Evolutionary conservation across 163 green algal genomes (phyloP).

Genomic region (Scenedesmus sp.): DNA sequence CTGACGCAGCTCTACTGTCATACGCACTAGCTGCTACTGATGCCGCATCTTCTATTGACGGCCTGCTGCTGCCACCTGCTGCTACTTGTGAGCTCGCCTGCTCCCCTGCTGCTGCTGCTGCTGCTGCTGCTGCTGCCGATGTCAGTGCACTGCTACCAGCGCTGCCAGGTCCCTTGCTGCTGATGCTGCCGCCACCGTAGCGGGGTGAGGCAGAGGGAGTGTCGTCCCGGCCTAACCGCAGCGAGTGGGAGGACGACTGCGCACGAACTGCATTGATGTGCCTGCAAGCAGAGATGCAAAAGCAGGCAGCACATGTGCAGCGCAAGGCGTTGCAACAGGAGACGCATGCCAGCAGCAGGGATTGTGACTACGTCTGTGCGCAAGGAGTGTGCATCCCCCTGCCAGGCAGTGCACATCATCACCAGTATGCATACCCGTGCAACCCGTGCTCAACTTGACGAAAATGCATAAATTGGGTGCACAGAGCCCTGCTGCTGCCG

Average conservation of each 20-base stretch:
- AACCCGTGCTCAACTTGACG: no score
- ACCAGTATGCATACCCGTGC: no score
- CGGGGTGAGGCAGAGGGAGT: background rate
- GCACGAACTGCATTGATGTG: background rate
- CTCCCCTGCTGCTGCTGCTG: background rate
- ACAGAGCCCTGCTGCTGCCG: no score
- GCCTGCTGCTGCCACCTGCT: background rate
- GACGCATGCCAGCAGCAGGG: background rate
- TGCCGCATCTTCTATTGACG: background rate
- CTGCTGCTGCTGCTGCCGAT: background rate
- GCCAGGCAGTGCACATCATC: background rate
- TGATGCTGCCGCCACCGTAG: background rate
- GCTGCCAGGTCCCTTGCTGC: conserved; percentile 1
- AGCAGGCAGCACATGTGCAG: no score
- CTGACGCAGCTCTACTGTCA: background rate
- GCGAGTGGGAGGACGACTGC: conserved; percentile 12
- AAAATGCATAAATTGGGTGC: no score
- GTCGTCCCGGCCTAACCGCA: conserved; percentile 5
- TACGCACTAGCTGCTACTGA: background rate
- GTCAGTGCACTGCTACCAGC: background rate
- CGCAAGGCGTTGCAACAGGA: background rate
- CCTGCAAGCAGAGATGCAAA: background rate
- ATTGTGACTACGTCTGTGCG: no score
- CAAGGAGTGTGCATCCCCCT: no score
- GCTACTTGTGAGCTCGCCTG: conserved; percentile 21